A percentile compares a stretch with the other conserved stretches of the same genome.
These are phyloP conservation scores for Tephrocybe sp. DNA, from an alignment of 768 basidiomycete species.

Conservation along the genomic window DNA sequence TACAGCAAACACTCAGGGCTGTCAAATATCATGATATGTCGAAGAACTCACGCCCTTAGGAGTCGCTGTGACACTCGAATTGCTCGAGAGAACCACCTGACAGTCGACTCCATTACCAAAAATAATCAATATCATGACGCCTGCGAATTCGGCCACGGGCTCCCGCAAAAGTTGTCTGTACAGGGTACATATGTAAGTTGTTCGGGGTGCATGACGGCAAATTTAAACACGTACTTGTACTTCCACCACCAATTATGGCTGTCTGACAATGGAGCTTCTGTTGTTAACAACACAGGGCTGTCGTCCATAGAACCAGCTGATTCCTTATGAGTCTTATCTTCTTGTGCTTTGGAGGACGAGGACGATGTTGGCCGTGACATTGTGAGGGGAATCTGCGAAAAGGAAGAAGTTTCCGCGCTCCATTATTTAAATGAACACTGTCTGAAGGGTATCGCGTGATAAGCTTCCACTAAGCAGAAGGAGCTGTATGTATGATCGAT, in stretches of 20 bases:
- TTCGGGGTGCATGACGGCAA: background rate
- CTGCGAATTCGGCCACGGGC: constrained; percentile 52
- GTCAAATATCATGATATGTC: background rate
- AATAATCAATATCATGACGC: constrained; percentile 50
- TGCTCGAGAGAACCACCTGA: constrained; percentile 45
- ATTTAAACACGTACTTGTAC: constrained; percentile 22
- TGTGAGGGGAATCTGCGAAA: background rate
- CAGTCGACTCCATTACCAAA: constrained; percentile 50
- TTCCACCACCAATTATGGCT: constrained; percentile 25
- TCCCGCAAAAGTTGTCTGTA: constrained; percentile 29
- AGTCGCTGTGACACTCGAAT: constrained; percentile 34
- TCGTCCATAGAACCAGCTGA: no score
- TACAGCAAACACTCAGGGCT: constrained; percentile 13
- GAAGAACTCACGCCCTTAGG: constrained; percentile 43
- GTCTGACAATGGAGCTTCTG: background rate
- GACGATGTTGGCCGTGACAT: constrained; percentile 1
- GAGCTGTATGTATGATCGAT: no score
- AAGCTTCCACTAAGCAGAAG: background rate
- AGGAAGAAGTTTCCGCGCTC: no score
- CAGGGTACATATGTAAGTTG: no score
- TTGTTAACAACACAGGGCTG: background rate
- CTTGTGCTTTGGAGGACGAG: background rate
- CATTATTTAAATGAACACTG: background rate
- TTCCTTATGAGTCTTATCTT: background rate
- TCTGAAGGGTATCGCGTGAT: background rate